Conservation (phyloP, 768 basidiomycete genomes). For the Boletus subparvulus region DNA sequence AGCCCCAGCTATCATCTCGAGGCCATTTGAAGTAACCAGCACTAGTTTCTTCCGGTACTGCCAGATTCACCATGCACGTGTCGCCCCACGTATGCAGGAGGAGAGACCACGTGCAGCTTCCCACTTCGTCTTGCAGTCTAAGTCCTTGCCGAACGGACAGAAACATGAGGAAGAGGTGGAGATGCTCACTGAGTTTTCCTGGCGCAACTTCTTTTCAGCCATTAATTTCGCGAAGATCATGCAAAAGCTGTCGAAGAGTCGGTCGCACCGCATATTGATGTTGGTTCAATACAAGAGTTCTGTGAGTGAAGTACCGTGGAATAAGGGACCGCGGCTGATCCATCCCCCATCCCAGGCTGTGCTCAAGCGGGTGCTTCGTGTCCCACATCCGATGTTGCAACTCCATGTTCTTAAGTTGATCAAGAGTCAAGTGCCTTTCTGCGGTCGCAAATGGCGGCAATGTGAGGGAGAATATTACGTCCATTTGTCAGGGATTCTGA, state of each 20-base stretch:
- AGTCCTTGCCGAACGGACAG: slow-evolving; percentile 67
- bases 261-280: slow-evolving; percentile 93
- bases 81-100: slow-evolving; percentile 61
- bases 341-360: slow-evolving; percentile 64
- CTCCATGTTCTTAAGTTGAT: slow-evolving; percentile 94
- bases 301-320: slow-evolving; percentile 45
- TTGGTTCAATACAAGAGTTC: slow-evolving; percentile 98
- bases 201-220: slow-evolving; percentile 95
- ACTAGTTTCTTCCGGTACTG: slow-evolving; percentile 96
- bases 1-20: slow-evolving; percentile 17
- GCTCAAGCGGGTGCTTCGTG: slow-evolving; percentile 89
- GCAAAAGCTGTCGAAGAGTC: slow-evolving; percentile 95
- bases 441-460: slow-evolving; percentile 97
- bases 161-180: slow-evolving; percentile 86
- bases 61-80: slow-evolving; percentile 70
- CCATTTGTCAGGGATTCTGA: slow-evolving; percentile 10
- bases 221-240: slow-evolving; percentile 98
- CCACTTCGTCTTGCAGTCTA: slow-evolving; percentile 56
- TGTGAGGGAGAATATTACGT: slow-evolving; percentile 49
- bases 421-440: slow-evolving; percentile 98
- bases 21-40: slow-evolving; percentile 5
- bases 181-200: slow-evolving; percentile 90
- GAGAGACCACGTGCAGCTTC: slow-evolving; percentile 59
- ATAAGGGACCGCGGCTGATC: slow-evolving; percentile 3
- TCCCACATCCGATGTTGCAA: slow-evolving; percentile 92